A percentile compares a stretch with the other conserved stretches of the same genome.
Evolutionary conservation across 441 rosid species (phyloP).

Genomic region (Pelargonium myrrhifolium): DNA sequence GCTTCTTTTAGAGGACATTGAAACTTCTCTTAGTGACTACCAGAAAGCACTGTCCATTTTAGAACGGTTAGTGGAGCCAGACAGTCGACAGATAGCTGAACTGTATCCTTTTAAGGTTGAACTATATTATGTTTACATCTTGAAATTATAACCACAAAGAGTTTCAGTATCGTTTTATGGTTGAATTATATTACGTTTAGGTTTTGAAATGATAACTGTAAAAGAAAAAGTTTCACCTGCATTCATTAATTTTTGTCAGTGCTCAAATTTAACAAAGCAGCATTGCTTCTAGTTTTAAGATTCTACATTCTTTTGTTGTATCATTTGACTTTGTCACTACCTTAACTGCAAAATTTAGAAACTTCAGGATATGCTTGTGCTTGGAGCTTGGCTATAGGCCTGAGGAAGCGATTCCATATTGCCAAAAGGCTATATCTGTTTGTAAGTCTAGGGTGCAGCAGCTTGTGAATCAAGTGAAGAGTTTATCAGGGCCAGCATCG

Average conservation of each 20-base stretch:
- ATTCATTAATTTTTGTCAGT: background rate
- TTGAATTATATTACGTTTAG: background rate
- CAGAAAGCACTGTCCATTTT: conserved; percentile 60
- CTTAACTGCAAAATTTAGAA: conserved; percentile 57
- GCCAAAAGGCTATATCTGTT: conserved; percentile 66
- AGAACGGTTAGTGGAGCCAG: conserved; percentile 73
- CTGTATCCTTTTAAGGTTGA: conserved; percentile 58
- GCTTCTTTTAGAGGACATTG: conserved; percentile 65
- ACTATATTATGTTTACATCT: background rate
- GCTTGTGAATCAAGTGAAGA: conserved; percentile 47
- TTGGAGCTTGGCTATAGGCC: conserved; percentile 73
- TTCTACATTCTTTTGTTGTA: conserved; percentile 5
- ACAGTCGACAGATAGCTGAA: conserved; percentile 75
- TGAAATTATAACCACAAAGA: background rate
- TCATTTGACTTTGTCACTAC: conserved; percentile 4
- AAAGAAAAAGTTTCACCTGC: background rate
- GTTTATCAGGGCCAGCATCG: conserved; percentile 37
- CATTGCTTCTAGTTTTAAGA: background rate
- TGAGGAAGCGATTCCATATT: conserved; percentile 69
- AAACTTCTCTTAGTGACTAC: conserved; percentile 82
- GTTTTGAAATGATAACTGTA: background rate
- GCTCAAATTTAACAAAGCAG: conserved; percentile 7
- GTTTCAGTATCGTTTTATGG: conserved; percentile 1
- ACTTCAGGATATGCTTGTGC: conserved; percentile 76
- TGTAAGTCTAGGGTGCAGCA: conserved; percentile 65